Evolutionary conservation across 345 rosid species (phyloP).

Genomic region (Euphorbia lathyris): DNA sequence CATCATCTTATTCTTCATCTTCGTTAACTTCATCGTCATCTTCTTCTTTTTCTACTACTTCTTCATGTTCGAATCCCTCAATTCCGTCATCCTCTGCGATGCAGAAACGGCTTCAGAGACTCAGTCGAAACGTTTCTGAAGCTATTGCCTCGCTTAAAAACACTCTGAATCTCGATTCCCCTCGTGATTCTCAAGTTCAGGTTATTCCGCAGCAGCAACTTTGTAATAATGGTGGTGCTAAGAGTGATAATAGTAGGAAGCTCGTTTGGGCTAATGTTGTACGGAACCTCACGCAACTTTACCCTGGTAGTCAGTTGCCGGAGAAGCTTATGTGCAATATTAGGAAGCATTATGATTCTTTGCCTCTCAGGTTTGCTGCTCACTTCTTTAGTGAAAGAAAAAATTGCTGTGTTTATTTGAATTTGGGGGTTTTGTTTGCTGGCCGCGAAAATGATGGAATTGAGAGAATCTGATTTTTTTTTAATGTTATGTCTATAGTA

Average conservation of each 20-base stretch:
- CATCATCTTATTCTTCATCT: neutral
- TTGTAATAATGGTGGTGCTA: slow-evolving; percentile 10
- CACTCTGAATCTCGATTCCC: slow-evolving; percentile 74
- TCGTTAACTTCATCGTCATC: neutral
- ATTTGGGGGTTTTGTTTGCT: slow-evolving; percentile 15
- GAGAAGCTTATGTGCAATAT: slow-evolving; percentile 92
- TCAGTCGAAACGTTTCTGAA: slow-evolving; percentile 81
- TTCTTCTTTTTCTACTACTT: too few species aligned
- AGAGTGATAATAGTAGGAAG: slow-evolving; percentile 59
- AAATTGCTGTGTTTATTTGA: neutral
- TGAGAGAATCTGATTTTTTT: neutral
- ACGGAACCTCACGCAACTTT: slow-evolving; percentile 81
- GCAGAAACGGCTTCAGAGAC: slow-evolving; percentile 77
- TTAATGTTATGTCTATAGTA: neutral
- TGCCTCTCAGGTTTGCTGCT: slow-evolving; percentile 70
- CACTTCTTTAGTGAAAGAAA: too few species aligned
- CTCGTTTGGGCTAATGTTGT: slow-evolving; percentile 87
- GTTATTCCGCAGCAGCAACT: neutral
- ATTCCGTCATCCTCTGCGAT: slow-evolving; percentile 39
- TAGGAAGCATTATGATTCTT: slow-evolving; percentile 90
- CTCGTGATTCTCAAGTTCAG: slow-evolving; percentile 33
- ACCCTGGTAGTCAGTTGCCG: slow-evolving; percentile 91
- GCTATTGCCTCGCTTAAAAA: slow-evolving; percentile 86
- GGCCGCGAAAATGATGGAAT: too few species aligned
- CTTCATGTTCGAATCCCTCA: slow-evolving; percentile 2